Evolutionary conservation across 768 basidiomycete genomes (phyloP), one percentile per base, ranked within the genome.

Genomic region (Daedaleopsis sinensis): DNA sequence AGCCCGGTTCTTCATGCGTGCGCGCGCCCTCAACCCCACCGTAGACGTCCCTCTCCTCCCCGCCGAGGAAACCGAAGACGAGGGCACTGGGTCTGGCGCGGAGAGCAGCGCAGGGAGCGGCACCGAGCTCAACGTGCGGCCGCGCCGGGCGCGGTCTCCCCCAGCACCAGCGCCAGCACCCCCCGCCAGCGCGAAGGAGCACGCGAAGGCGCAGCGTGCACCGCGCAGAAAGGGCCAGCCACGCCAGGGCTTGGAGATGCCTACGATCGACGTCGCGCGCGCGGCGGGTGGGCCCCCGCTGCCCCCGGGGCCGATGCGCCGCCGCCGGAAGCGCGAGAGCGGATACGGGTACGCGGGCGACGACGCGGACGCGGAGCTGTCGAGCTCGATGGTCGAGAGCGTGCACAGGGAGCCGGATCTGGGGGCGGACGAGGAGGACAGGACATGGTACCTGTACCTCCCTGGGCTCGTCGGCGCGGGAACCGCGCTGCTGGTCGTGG

Each of bases 381-480:
- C 67, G 37, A 65, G 62, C 51, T 71, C 70, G 59, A 84, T 87
- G 68, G 84, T 87, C 44, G 87, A 85, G 60, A 71, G 82, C 64
- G 70, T 80, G 27, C 59, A 81, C 19, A 78, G 76, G 38, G 62
- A 63, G 62, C 62, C 62, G 47, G 81, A 81, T 59, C 69, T 81
- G 32, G 67, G 53, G 8, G 72, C 68, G 52, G 84, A 85, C 21
- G 86, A 87, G 38, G 78, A 88, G 42, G 89, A 91, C 57, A 83
- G 79, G 72, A 81, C 89, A 23, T 93, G 91, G 91, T 93, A 91
- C 67, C 67, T 93, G 52, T 90, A 91, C 61, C 76, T 93, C 43
- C 91, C 91, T 4, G 87, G 89, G 24, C 72, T 93, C 63, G 86
- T 93, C 8, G 91, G 91, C 10, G 91, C 91, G 24, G 91, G 91